Percentiles rank a stretch among this genome's conserved stretches.
Evolutionary conservation across 169 alveolate genomes (phyloP).

Genomic region (Eimeria necatrix): DNA sequence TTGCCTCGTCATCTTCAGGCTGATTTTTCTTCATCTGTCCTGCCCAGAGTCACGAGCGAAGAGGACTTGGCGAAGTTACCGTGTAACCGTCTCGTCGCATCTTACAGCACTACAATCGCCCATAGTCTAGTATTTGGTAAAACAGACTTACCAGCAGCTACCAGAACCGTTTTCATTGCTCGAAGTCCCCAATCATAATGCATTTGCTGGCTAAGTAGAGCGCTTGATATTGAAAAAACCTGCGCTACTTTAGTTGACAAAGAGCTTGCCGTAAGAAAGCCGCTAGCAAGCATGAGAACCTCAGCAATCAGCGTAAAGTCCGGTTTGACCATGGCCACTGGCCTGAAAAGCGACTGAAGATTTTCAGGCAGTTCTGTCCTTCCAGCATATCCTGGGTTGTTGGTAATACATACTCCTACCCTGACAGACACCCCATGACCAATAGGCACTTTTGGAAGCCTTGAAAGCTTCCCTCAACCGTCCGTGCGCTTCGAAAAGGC

Average conservation of each 20-base stretch:
- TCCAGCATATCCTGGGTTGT: constrained; percentile 98
- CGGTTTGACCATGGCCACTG: constrained; percentile 98
- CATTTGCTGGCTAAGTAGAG: constrained; percentile 94
- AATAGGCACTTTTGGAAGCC: constrained; percentile 89
- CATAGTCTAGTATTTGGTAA: too few relatives aligned
- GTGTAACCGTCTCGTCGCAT: too few relatives aligned
- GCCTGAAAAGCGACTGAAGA: constrained; percentile 97
- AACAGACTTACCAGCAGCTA: constrained; percentile 97
- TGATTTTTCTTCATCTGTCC: constrained; percentile 83
- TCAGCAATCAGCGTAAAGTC: constrained; percentile 96
- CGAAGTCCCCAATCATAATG: constrained; percentile 99
- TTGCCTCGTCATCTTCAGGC: constrained; percentile 92
- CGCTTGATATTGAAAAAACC: constrained; percentile 91
- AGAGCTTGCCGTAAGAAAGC: constrained; percentile 95
- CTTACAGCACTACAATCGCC: too few relatives aligned
- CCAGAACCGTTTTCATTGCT: constrained; percentile 97
- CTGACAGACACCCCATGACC: constrained; percentile 94
- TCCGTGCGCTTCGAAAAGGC: background rate
- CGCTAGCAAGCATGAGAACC: constrained; percentile 96
- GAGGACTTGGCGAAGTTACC: background rate
- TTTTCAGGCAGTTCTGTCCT: constrained; percentile 98
- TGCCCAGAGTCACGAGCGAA: background rate
- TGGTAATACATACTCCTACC: constrained; percentile 92
- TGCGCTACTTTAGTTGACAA: constrained; percentile 96
- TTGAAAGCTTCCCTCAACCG: background rate